Percentiles rank a stretch among this genome's conserved stretches.
Evolutionary conservation across 352 stramenopile species (phyloP).

Genomic region (Globisporangium iwayamae): DNA sequence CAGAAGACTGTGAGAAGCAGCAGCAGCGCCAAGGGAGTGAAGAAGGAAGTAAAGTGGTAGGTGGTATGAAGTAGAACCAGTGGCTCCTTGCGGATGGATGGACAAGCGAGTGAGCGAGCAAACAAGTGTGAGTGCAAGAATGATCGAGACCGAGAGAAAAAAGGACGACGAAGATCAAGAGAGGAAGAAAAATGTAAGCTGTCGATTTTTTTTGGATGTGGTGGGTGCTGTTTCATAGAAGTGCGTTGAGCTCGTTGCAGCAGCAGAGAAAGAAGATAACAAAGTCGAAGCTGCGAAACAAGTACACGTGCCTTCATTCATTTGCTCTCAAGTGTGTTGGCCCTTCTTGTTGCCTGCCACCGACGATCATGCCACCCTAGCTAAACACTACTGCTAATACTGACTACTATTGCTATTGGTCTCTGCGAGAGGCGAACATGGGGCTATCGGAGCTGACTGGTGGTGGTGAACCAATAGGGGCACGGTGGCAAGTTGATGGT

Average conservation of each 20-base stretch:
- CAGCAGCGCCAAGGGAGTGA: slow-evolving; percentile 11
- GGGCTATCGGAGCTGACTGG: not conserved
- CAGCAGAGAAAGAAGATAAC: not conserved
- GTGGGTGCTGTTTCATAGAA: slow-evolving; percentile 10
- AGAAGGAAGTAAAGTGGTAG: slow-evolving; percentile 15
- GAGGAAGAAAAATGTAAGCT: slow-evolving; percentile 18
- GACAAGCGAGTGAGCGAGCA: slow-evolving; percentile 4
- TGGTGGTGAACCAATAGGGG: not conserved
- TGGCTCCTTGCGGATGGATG: slow-evolving; percentile 1
- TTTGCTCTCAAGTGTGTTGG: not conserved
- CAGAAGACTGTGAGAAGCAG: too few species aligned
- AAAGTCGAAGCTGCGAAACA: not conserved
- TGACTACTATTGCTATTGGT: not conserved
- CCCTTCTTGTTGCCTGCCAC: not conserved
- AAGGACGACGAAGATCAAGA: not conserved
- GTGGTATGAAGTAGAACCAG: slow-evolving; percentile 16
- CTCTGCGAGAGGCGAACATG: not conserved
- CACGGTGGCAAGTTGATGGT: not conserved
- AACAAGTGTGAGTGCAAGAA: slow-evolving; percentile 5
- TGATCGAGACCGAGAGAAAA: not conserved
- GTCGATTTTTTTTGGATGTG: slow-evolving; percentile 15
- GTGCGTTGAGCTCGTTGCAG: not conserved
- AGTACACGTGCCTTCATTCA: not conserved
- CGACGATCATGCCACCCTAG: not conserved
- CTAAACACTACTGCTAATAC: not conserved